Evolutionary conservation across 2,329 filamentous ascomycete species (phyloP).

Genomic region (Macrophomina pseudophaseolina): DNA sequence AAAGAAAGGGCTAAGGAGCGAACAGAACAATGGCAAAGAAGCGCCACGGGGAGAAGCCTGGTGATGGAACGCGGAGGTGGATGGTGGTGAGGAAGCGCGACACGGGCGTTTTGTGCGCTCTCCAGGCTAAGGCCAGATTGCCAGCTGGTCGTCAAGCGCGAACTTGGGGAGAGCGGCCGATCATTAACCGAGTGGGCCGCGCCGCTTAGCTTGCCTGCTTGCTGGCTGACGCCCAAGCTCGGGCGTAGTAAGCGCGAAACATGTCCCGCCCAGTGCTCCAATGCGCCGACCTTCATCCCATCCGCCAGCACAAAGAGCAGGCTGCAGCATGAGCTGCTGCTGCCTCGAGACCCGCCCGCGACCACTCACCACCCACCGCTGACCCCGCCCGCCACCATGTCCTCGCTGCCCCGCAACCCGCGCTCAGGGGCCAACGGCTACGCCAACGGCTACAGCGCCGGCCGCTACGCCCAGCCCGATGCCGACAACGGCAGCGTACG

Average conservation of each 20-base stretch:
- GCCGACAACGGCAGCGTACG: conserved; percentile 36
- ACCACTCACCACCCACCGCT: not conserved
- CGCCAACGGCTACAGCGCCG: conserved; percentile 44
- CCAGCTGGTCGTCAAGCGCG: conserved; percentile 20
- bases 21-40: conserved; percentile 13
- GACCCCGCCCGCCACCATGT: conserved; percentile 37
- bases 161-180: conserved; percentile 15
- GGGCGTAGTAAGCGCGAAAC: conserved; percentile 21
- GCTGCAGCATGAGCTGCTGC: conserved; percentile 26
- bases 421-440: conserved; percentile 43
- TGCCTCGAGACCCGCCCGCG: conserved; percentile 9
- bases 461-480: conserved; percentile 40
- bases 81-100: conserved; percentile 25
- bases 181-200: conserved; percentile 22
- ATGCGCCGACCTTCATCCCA: not conserved
- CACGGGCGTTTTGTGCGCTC: conserved; percentile 26
- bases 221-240: not conserved
- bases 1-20: conserved; percentile 22
- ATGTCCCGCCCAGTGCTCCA: conserved; percentile 18
- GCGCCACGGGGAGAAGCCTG: conserved; percentile 8
- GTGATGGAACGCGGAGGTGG: conserved; percentile 22
- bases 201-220: not conserved
- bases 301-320: conserved; percentile 20
- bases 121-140: conserved; percentile 26
- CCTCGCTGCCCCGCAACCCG: conserved; percentile 40